Base-by-base conservation (phyloP, 345 rosid species). In the Cochlearia excelsa region DNA sequence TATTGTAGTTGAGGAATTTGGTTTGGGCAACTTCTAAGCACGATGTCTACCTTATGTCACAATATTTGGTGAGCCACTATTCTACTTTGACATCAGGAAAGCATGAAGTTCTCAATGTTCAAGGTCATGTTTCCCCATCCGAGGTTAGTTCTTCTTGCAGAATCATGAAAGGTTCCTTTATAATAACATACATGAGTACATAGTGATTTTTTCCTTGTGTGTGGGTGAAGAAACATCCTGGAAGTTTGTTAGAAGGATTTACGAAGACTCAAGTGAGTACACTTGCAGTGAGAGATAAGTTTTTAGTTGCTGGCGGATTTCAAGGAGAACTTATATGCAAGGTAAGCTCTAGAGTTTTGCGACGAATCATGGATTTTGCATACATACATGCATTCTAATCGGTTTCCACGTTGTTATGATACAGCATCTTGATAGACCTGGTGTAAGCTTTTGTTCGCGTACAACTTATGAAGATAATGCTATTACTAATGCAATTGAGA, bases 401-500 rank as follows among this genome's bases (percentile, higher is more conserved):
- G 65, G 29, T 31, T 57, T 57, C 54, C 37, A 2, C 59, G 49
- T 49, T 70, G 37, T 28, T 54, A 5, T 44, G 47, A 8, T 65
- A 60, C 81, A 92, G 97, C 79, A 77, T 75, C 72, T 88, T 53
- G 97, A 86, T 78, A 79, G 95, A 65, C 89, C 84, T 34, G 98
- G 97, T 68, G 77, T 88, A 49, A 84, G 87, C 43, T 39, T 39
- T 39, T 39, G 43, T 39, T 39, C 43, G 2, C 43, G 43, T 8
- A 39, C 43, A 39, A 88, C 98, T 51, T 78, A 83, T 75, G 97
- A 92, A 70, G 98, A 92, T 54, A 86, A 92, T 76, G 98, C 97
- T 26, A 89, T 92, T 67, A 88, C 97, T 41, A 92, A 89, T 70
- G 98, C 98, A 3, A 78, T 92, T 63, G 98, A 92, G 79, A 86